Base-by-base conservation (phyloP, 495 filamentous ascomycete species). In the Apiosordaria backusii region DNA sequence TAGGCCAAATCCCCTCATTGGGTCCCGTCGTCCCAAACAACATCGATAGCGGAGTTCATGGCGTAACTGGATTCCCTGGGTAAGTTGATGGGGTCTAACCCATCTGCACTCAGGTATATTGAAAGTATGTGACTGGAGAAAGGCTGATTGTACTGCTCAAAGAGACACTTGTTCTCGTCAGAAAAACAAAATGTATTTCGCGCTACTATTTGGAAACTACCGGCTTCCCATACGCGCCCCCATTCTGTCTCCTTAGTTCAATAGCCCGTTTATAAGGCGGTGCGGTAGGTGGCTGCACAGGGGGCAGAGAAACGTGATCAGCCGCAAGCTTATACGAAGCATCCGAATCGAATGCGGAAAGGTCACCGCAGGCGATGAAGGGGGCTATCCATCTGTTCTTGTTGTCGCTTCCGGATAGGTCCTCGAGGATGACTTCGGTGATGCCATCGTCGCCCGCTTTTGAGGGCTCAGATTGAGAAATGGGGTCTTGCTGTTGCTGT, bases 221-320 rank as follows among this genome's bases (percentile, higher is more conserved):
- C 25, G 62, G 66, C 21, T 70, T 96, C 0, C 92, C 92, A 74
- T 95, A 93, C 1, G 89, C 88, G 19, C 92, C 92, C 16, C 92
- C 91, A 61, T 85, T 83, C 63, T 86, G 82, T 75, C 88, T 88
- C 70, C 92, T 85, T 79, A 96, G 78, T 75, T 99, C 95, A 65
- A 99, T 80, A 3, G 96, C 95, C 18, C 87, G 85, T 75, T 93
- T 93, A 67, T 99, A 99, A 0, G 95, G 96, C 1, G 95, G 95
- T 7, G 96, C 96, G 10, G 93, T 98, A 5, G 95, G 95, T 5
- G 93, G 94, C 68, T 97, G 95, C n/a, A 99, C 85, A 0, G 95
- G 95, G 74, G 97, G 93, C 35, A 97, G 85, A 62, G 87, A 92
- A 52, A 91, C 84, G 70, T 92, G 84, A 61, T 83, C 82, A 13